A percentile compares a stretch with the other conserved stretches of the same genome.
Conservation (phyloP, 768 basidiomycete genomes). For the Clitopilus hobsonii region DNA sequence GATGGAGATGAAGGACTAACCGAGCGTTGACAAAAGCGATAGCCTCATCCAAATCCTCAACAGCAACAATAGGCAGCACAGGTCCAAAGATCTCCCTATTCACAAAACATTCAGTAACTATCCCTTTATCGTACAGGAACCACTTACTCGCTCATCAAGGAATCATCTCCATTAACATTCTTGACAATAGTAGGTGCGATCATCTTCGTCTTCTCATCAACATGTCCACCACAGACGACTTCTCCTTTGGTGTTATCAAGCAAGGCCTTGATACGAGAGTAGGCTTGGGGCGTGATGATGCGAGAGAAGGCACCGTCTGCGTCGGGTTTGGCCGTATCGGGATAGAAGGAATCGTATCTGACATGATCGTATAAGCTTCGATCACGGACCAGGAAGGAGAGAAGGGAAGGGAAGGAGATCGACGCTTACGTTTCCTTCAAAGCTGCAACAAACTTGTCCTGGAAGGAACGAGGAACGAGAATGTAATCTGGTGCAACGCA, state of each 20-base stretch:
- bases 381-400: not conserved
- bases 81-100: constrained; percentile 83
- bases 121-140: not conserved
- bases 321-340: constrained; percentile 40
- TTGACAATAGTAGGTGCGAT: constrained; percentile 73
- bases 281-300: constrained; percentile 50
- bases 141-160: constrained; percentile 72
- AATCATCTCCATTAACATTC: constrained; percentile 58
- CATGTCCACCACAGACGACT: constrained; percentile 60
- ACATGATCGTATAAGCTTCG: not conserved
- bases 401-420: not conserved
- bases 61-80: constrained; percentile 67
- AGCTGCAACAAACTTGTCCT: constrained; percentile 39
- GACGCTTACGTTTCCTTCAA: constrained; percentile 35
- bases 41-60: constrained; percentile 67
- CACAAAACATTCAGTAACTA: not conserved
- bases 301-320: constrained; percentile 42
- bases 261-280: constrained; percentile 53
- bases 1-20: constrained; percentile 26
- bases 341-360: constrained; percentile 56
- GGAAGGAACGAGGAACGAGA: constrained; percentile 40
- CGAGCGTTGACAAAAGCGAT: constrained; percentile 61
- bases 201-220: constrained; percentile 50
- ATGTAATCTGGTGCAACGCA: constrained; percentile 64
- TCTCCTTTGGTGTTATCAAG: constrained; percentile 65